Evolutionary conservation across 2,329 filamentous ascomycete species (phyloP).

Genomic region (Alternaria sp.): DNA sequence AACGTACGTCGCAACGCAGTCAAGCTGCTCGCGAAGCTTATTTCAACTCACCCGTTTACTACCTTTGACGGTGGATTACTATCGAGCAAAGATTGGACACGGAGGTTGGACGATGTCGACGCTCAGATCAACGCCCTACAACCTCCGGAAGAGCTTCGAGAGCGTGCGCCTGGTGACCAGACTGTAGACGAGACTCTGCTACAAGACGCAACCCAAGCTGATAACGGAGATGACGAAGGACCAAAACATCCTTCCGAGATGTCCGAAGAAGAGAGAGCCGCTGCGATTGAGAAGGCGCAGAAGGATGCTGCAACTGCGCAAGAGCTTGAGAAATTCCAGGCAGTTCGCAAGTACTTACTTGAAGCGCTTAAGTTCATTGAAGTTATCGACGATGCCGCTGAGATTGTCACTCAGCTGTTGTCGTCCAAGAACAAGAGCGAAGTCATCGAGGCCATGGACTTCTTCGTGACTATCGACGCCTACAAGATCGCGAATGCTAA

Average conservation of each 20-base stretch:
- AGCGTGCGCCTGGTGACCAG: conserved; percentile 68
- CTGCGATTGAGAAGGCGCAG: conserved; percentile 78
- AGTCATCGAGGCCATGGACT: conserved; percentile 98
- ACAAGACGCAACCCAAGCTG: conserved; percentile 87
- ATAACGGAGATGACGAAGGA: conserved; percentile 50
- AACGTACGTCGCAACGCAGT: conserved; percentile 96
- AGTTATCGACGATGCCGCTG: conserved; percentile 83
- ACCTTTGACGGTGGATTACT: conserved; percentile 75
- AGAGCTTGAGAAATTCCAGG: conserved; percentile 83
- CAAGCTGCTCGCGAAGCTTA: conserved; percentile 85
- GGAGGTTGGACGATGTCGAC: conserved; percentile 82
- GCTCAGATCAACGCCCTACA: conserved; percentile 82
- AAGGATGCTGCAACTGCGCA: conserved; percentile 91
- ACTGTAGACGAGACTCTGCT: conserved; percentile 80
- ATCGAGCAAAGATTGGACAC: conserved; percentile 84
- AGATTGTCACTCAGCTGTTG: conserved; percentile 83
- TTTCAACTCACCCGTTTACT: conserved; percentile 89
- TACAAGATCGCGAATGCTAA: conserved; percentile 97
- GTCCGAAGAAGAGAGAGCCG: conserved; percentile 81
- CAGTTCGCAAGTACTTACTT: conserved; percentile 90
- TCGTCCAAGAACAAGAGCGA: conserved; percentile 98
- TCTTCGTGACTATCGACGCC: conserved; percentile 92
- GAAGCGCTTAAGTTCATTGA: conserved; percentile 95
- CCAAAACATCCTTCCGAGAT: conserved; percentile 69
- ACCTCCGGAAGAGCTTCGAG: conserved; percentile 79